Evolutionary conservation across 768 basidiomycete species (phyloP).

Genomic region (Kwoniella newhampshirensis): DNA sequence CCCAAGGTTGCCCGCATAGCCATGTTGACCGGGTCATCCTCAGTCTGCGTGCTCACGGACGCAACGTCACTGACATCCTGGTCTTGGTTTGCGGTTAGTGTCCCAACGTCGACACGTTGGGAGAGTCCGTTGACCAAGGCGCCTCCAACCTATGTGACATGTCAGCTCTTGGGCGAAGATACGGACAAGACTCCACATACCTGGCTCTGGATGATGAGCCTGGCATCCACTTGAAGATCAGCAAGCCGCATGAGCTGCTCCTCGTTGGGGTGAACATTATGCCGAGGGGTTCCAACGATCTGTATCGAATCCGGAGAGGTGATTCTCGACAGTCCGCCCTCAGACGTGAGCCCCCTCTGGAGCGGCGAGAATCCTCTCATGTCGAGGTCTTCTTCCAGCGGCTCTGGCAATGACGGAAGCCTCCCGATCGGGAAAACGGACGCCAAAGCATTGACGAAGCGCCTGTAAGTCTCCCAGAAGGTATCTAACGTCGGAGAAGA

Average conservation of each 20-base stretch:
- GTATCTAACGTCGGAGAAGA: slow-evolving; percentile 32
- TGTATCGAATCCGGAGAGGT: neutral
- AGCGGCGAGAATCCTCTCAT: slow-evolving; percentile 84
- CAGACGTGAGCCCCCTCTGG: slow-evolving; percentile 59
- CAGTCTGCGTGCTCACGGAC: slow-evolving; percentile 70
- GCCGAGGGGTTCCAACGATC: slow-evolving; percentile 1
- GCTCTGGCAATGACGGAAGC: slow-evolving; percentile 61
- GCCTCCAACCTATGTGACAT: slow-evolving; percentile 4
- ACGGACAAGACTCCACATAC: slow-evolving; percentile 55
- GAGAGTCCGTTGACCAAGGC: neutral
- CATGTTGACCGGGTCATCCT: slow-evolving; percentile 73
- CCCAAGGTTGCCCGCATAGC: slow-evolving; percentile 61
- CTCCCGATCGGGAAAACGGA: slow-evolving; percentile 67
- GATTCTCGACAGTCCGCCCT: neutral
- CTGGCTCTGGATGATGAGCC: slow-evolving; percentile 64
- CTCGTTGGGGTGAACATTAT: slow-evolving; percentile 78
- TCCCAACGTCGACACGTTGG: no score
- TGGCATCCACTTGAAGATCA: slow-evolving; percentile 75
- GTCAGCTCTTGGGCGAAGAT: no score
- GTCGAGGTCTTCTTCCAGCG: slow-evolving; percentile 87
- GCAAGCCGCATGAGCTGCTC: slow-evolving; percentile 92
- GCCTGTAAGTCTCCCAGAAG: slow-evolving; percentile 73
- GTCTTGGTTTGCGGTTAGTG: slow-evolving; percentile 6
- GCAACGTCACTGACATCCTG: slow-evolving; percentile 62
- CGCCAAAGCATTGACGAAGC: slow-evolving; percentile 65